Conservation (phyloP, 192 early-diverging fungal species). For the Coemansia sp. region DNA sequence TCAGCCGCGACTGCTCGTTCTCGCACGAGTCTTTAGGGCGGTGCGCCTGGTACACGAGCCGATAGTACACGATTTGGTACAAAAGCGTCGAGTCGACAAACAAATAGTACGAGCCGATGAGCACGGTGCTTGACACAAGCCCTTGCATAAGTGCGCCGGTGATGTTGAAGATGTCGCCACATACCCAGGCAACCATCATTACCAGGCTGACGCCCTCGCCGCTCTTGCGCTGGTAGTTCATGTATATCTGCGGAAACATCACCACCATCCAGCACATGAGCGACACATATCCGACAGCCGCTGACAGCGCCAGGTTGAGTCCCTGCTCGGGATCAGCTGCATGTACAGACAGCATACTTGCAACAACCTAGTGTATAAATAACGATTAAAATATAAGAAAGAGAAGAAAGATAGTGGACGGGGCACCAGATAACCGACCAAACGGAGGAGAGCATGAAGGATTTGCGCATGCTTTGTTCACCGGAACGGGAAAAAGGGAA, state of each 20-base stretch:
- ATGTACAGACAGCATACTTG: not conserved
- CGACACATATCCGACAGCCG: constrained; percentile 62
- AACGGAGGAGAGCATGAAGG: no score
- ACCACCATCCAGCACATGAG: constrained; percentile 79
- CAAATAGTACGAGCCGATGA: constrained; percentile 71
- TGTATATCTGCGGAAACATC: constrained; percentile 77
- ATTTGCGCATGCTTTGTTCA: no score
- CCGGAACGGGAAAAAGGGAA: no score
- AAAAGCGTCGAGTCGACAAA: constrained; percentile 68
- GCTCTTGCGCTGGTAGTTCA: constrained; percentile 76
- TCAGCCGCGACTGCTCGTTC: not conserved
- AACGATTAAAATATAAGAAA: not conserved
- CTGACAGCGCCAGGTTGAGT: constrained; percentile 22
- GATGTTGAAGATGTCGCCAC: constrained; percentile 76
- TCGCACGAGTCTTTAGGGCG: constrained; percentile 9
- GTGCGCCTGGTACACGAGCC: constrained; percentile 38
- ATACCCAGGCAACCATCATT: constrained; percentile 75
- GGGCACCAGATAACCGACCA: no score
- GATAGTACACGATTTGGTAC: constrained; percentile 68
- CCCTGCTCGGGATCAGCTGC: constrained; percentile 14
- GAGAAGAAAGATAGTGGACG: not conserved
- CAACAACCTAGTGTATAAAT: not conserved
- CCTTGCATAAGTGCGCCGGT: constrained; percentile 71
- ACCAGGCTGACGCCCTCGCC: constrained; percentile 71
- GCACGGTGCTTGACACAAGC: constrained; percentile 69